Base-by-base conservation (phyloP, 2,329 filamentous ascomycete genomes). In the Alternaria sp. region DNA sequence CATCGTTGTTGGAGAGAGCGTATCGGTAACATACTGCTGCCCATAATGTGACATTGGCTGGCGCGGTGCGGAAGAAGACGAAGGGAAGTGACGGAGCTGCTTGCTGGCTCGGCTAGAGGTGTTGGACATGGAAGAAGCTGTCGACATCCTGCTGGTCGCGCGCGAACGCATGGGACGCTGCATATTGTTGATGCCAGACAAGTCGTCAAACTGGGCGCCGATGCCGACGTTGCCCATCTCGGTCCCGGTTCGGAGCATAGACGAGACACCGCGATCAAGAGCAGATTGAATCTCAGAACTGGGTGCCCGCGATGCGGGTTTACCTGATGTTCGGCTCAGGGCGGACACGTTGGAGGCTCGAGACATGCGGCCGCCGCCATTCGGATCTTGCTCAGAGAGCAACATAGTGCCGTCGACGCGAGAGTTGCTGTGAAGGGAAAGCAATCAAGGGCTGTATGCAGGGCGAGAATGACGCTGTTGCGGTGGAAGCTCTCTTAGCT, bases 191-290 rank as follows among this genome's bases (percentile, higher is more conserved):
- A 82, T 68, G 30, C 78, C 74, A 46, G 75, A 73, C 38, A 72
- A 73, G 69, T 73, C 67, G 53, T 78, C 78, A 6, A 83, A 70
- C 6, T 57, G n/a, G 18, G 36, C 32, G 28, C 76, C 71, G 46
- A 38, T 36, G 11, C 77, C 80, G 49, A 84, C 73, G 62, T 83
- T 80, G 52, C 82, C 82, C 50, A 82, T 79, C 67, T 84, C 83
- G 1, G 81, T 84, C 9, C 80, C 80, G 11, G 82, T 84, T 59
- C 81, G 80, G 57, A 84, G 80, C 83, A 85, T 85, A 63, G 80
- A 82, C 72, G 82, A 74, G 61, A 84, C 78, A 41, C 80, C 81
- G 27, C 80, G 79, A 27, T 46, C 57, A 5, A 58, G 61, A 57
- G 77, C 74, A 54, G 72, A 74, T 52, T 72, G 73, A 62, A 69